phyloP scores from a whole-genome alignment of 177 flowering plant genomes.

The Vitis hybrid region DNA sequence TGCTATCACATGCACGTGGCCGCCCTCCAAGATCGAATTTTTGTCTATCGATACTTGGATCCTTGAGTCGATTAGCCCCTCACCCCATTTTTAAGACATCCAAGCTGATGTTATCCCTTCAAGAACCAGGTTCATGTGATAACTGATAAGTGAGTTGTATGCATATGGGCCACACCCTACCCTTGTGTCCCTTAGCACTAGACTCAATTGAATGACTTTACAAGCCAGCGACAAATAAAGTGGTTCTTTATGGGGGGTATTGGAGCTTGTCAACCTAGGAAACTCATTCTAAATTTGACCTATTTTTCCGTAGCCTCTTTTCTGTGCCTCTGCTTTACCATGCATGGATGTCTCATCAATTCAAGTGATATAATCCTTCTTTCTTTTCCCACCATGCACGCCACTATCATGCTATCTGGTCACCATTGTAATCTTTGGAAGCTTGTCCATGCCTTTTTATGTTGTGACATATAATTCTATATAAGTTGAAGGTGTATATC shows the following conservation, averaged over 20 bases:
- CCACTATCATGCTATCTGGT: too few species aligned
- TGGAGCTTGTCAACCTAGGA: conserved; percentile 37
- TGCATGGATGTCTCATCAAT: conserved; percentile 27
- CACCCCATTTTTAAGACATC: background rate
- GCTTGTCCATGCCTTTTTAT: too few species aligned
- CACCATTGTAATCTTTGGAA: too few species aligned
- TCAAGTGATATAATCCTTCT: background rate
- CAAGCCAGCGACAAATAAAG: background rate
- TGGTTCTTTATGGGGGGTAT: background rate
- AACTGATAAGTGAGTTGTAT: background rate
- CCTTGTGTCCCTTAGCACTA: too few species aligned
- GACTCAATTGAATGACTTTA: background rate
- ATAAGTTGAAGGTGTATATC: too few species aligned
- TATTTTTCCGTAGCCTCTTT: conserved; percentile 11
- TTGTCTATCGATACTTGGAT: conserved; percentile 14
- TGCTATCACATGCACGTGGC: conserved; percentile 32
- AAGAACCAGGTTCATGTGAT: too few species aligned
- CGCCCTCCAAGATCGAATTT: background rate
- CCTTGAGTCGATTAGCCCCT: too few species aligned
- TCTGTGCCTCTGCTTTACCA: conserved; percentile 36
- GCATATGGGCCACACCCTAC: too few species aligned
- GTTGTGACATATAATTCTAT: too few species aligned
- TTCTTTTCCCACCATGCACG: background rate
- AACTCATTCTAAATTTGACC: conserved; percentile 29
- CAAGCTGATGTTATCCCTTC: background rate